phyloP scores from a whole-genome alignment of 1,284 basidiomycete species.

The Trichosporon sp. region DNA sequence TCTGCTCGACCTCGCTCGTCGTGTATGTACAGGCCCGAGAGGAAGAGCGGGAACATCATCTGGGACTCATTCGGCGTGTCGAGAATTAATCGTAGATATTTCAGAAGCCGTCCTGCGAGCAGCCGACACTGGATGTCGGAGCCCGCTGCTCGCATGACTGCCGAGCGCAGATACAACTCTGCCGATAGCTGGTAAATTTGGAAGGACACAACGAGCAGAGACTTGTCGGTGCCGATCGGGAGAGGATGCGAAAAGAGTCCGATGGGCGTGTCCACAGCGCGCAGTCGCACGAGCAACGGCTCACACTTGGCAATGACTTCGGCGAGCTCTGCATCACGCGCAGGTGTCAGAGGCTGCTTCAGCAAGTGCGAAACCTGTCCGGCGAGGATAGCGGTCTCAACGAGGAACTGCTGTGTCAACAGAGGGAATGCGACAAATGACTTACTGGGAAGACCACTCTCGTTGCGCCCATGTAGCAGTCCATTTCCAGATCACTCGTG shows the following conservation, averaged over 20 bases:
- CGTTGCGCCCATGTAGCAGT: slow-evolving; percentile 31
- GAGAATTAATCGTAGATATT: slow-evolving; percentile 25
- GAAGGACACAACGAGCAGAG: slow-evolving; percentile 26
- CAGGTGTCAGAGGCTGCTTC: slow-evolving; percentile 1
- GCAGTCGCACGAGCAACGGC: slow-evolving; percentile 7
- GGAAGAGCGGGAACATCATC: slow-evolving; percentile 37
- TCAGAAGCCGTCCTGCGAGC: slow-evolving; percentile 26
- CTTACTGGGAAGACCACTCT: slow-evolving; percentile 25
- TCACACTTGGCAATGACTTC: slow-evolving; percentile 10
- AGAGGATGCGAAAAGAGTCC: slow-evolving; percentile 14
- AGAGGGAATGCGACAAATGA: no score
- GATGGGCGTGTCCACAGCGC: slow-evolving; percentile 7
- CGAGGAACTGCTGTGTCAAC: slow-evolving; percentile 28
- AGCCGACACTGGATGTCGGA: slow-evolving; percentile 27
- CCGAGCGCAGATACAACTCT: slow-evolving; percentile 32
- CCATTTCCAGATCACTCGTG: slow-evolving; percentile 19
- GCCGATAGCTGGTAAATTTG: slow-evolving; percentile 31
- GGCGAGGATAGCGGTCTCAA: slow-evolving; percentile 24
- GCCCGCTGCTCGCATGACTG: slow-evolving; percentile 22
- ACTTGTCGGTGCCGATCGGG: slow-evolving; percentile 18
- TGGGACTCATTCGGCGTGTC: slow-evolving; percentile 33
- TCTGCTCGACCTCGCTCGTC: slow-evolving; percentile 20
- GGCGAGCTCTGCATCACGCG: slow-evolving; percentile 6
- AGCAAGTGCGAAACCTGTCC: slow-evolving; percentile 17
- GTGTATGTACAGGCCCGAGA: slow-evolving; percentile 29